A percentile compares a stretch with the other conserved stretches of the same genome.
phyloP scores from a whole-genome alignment of 202 grass and related monocot genomes.

The Setaria viridis region DNA sequence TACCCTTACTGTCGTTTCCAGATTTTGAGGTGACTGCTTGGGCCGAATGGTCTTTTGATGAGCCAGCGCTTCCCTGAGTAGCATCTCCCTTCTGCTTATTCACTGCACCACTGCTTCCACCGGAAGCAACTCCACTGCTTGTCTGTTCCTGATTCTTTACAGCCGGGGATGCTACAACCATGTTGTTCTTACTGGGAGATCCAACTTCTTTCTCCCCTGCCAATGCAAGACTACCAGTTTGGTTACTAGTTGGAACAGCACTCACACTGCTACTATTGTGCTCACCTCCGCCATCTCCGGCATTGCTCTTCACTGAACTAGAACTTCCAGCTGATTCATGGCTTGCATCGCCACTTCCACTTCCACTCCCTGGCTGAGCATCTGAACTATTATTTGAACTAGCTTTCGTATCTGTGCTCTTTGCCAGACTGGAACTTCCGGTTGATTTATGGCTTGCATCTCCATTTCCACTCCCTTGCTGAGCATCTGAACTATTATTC shows the following conservation, averaged over 20 bases:
- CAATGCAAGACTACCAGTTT: conserved; percentile 11
- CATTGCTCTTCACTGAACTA: neutral
- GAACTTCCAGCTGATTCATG: conserved; percentile 21
- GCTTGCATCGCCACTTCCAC: conserved; percentile 24
- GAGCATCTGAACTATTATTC: conserved; percentile 21
- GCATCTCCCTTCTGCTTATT: conserved; percentile 45
- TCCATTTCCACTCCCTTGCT: neutral
- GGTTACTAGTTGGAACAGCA: conserved; percentile 33
- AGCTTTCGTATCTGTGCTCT: conserved; percentile 3
- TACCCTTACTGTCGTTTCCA: conserved; percentile 42
- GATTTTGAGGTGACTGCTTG: conserved; percentile 39
- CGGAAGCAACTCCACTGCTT: conserved; percentile 32
- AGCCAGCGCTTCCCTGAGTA: conserved; percentile 31
- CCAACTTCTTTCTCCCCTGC: conserved; percentile 34
- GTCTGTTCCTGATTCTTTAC: conserved; percentile 47
- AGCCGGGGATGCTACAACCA: conserved; percentile 26
- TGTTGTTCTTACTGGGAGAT: conserved; percentile 47
- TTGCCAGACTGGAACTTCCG: neutral
- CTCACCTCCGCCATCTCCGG: conserved; percentile 2
- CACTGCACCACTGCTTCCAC: conserved; percentile 11
- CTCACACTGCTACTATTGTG: conserved; percentile 16
- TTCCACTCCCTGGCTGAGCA: neutral
- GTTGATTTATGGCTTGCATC: conserved; percentile 36
- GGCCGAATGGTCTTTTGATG: conserved; percentile 20
- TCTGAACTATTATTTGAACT: neutral